These are phyloP conservation scores for Didymella arachidicola DNA, from an alignment of 2,329 filamentous ascomycete genomes.

Conservation along the genomic window DNA sequence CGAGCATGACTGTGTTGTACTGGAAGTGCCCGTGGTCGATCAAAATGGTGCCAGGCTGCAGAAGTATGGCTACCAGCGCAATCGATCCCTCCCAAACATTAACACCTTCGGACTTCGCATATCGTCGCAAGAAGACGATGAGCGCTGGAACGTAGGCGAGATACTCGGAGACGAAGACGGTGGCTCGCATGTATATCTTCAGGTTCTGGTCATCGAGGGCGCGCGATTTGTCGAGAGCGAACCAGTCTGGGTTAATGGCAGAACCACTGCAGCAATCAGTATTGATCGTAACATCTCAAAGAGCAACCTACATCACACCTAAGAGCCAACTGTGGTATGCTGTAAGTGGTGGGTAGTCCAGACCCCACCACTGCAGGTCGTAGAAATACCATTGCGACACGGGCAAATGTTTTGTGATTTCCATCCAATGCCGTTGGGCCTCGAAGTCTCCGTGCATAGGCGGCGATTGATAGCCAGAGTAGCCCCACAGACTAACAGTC, in stretches of 20 bases:
- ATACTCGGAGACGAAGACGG: constrained; percentile 90
- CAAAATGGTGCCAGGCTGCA: constrained; percentile 89
- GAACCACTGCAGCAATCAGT: constrained; percentile 63
- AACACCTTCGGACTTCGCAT: constrained; percentile 77
- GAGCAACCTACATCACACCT: constrained; percentile 71
- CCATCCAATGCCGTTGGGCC: constrained; percentile 99
- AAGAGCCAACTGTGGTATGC: constrained; percentile 98
- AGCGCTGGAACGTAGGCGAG: constrained; percentile 85
- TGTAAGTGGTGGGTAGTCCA: constrained; percentile 96
- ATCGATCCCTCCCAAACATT: constrained; percentile 83
- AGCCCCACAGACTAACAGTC: constrained; percentile 91
- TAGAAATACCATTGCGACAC: constrained; percentile 98
- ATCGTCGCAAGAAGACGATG: constrained; percentile 84
- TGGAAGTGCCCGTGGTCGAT: constrained; percentile 97
- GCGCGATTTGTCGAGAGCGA: constrained; percentile 81
- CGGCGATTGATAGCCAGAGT: constrained; percentile 84
- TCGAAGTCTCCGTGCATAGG: constrained; percentile 98
- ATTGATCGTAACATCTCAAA: constrained; percentile 1
- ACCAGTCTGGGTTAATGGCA: constrained; percentile 83
- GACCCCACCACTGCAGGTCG: constrained; percentile 94
- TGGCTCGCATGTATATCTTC: constrained; percentile 96
- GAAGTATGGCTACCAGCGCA: constrained; percentile 85
- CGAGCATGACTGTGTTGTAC: constrained; percentile 99
- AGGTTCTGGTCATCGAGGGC: constrained; percentile 79
- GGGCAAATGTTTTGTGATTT: constrained; percentile 87